Conservation (phyloP, 129 eudicot species). For the Chrysanthemum seticuspe region DNA sequence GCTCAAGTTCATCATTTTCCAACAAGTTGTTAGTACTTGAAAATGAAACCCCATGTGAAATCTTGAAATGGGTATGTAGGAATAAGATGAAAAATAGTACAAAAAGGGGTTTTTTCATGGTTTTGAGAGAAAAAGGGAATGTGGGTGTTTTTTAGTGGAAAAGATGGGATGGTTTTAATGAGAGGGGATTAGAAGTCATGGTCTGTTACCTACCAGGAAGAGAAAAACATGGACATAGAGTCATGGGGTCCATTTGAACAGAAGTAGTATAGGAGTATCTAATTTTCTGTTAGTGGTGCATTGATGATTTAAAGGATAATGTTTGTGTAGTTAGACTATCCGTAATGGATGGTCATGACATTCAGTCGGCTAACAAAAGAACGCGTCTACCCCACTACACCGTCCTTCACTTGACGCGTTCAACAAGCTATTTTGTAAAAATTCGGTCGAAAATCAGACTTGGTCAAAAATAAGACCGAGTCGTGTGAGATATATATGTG, state of each 20-base stretch:
- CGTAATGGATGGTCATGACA: too few relatives aligned
- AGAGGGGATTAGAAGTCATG: constrained; percentile 14
- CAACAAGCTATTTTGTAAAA: too few relatives aligned
- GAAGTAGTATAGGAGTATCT: not conserved
- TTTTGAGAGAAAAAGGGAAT: constrained; percentile 7
- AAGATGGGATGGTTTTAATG: constrained; percentile 10
- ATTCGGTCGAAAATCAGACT: too few relatives aligned
- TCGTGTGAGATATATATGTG: too few relatives aligned
- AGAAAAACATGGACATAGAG: constrained; percentile 7
- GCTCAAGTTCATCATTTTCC: constrained; percentile 13
- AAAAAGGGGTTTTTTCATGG: constrained; percentile 35
- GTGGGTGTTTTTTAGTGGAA: constrained; percentile 1
- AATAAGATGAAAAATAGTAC: constrained; percentile 33
- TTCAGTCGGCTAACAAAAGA: too few relatives aligned
- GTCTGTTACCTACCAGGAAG: constrained; percentile 29
- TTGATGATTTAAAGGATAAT: constrained; percentile 5
- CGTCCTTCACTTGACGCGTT: too few relatives aligned
- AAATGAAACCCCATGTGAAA: constrained; percentile 44
- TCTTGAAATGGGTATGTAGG: constrained; percentile 44
- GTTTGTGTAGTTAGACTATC: not conserved
- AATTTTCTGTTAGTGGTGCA: not conserved
- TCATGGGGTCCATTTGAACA: constrained; percentile 8
- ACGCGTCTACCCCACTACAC: too few relatives aligned
- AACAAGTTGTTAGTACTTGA: constrained; percentile 39
- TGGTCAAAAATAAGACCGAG: too few relatives aligned